Evolutionary conservation across 441 rosid genomes (phyloP), one percentile per base, ranked within the genome.

Genomic region (Populus trichocarpa): DNA sequence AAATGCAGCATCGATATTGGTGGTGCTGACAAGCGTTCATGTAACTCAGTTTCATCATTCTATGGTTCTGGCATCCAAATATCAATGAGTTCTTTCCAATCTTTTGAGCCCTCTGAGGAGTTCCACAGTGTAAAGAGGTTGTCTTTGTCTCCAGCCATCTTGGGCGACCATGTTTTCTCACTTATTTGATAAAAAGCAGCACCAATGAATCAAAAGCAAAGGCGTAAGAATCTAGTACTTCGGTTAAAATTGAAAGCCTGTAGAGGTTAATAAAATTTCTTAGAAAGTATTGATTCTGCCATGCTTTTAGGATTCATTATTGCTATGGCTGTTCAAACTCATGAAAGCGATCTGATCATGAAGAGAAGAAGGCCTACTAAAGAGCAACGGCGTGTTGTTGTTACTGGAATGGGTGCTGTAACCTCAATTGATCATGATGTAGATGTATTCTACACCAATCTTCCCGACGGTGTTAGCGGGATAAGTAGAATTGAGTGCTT

Each of bases 331-430:
- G 82, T 86, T 79, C 89, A 85, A 83, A 87, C 89, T n/a, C n/a
- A n/a, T 78, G 81, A 86, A 14, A 85, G 83, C 78, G 92, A 84
- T 79, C 79, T 78, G 2, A 35, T 50, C 14, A 83, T 74, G 28
- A 81, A 87, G 85, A 88, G 88, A 85, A 93, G 84, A 75, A 92
- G 90, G 1, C 72, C 81, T 22, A 84, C 35, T 22, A 88, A 88
- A 88, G 90, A 89, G 67, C 87, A 25, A 64, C 67, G 94, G 22
- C 85, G 89, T 7, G 97, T 93, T 66, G 96, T 93, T 50, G 94
- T 93, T 74, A 93, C 94, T 12, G 97, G 97, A 23, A 87, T 91
- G 95, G 94, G 97, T 28, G 86, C 90, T 69, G 92, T 83, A 67
- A 85, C 93, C 25, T 84, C 94, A 10, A 85, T 93, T 69, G 96